These are phyloP conservation scores for Mucor irregularis DNA, from an alignment of 371 early-diverging fungal species.

Conservation along the genomic window DNA sequence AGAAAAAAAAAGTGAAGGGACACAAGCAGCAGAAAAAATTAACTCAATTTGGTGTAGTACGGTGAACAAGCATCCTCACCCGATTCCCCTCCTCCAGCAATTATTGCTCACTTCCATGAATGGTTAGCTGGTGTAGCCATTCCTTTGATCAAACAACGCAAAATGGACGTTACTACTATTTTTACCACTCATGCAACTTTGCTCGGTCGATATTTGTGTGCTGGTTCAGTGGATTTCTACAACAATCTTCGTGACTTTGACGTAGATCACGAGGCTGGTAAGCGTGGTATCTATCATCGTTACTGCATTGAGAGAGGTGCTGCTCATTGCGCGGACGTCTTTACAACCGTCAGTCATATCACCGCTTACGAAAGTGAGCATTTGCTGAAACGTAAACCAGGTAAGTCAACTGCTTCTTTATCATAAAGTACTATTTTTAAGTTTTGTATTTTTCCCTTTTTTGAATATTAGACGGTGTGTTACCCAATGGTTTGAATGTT, in stretches of 20 bases:
- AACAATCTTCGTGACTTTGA: constrained; percentile 91
- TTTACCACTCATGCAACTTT: constrained; percentile 98
- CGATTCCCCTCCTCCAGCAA: constrained; percentile 63
- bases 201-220: constrained; percentile 94
- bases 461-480: constrained; percentile 76
- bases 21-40: too few relatives aligned
- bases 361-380: constrained; percentile 96
- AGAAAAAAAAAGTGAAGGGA: not conserved
- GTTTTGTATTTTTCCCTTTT: not conserved
- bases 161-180: constrained; percentile 88
- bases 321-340: constrained; percentile 93
- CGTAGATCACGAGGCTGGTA: constrained; percentile 95
- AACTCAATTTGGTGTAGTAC: constrained; percentile 42
- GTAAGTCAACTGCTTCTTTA: constrained; percentile 31
- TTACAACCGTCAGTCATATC: constrained; percentile 96
- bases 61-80: constrained; percentile 24
- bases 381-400: constrained; percentile 91
- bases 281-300: constrained; percentile 95
- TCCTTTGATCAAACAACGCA: constrained; percentile 85
- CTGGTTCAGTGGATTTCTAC: constrained; percentile 95
- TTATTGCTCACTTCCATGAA: constrained; percentile 97
- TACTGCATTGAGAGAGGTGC: constrained; percentile 97
- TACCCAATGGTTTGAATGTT: constrained; percentile 95
- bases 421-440: not conserved
- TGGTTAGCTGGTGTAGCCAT: constrained; percentile 95